phyloP scores from a whole-genome alignment of 2,329 filamentous ascomycete genomes.

The Colletotrichum coccodes region DNA sequence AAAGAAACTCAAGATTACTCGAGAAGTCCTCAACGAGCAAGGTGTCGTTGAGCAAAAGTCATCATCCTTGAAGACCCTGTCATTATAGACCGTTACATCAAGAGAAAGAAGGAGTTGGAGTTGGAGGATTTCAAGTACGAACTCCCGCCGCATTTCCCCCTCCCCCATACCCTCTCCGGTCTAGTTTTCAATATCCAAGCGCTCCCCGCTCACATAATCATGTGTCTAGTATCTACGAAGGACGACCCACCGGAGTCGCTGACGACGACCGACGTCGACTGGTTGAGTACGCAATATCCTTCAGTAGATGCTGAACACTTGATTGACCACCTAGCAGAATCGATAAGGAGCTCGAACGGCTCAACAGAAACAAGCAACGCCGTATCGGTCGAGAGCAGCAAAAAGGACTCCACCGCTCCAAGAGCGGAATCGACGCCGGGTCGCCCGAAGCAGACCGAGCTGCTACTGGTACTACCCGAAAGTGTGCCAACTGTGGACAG shows the following conservation, averaged over 20 bases:
- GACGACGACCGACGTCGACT: constrained; percentile 33
- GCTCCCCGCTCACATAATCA: constrained; percentile 32
- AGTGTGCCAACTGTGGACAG: constrained; percentile 97
- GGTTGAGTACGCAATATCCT: constrained; percentile 32
- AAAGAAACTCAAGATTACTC: constrained; percentile 78
- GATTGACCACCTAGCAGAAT: constrained; percentile 58
- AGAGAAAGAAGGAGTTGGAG: constrained; percentile 77
- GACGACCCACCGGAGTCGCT: constrained; percentile 31
- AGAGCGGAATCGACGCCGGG: constrained; percentile 49
- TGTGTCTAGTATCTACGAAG: constrained; percentile 35
- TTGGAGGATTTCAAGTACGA: constrained; percentile 59
- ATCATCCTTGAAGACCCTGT: constrained; percentile 81
- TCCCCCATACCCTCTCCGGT: constrained; percentile 19
- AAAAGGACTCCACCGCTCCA: constrained; percentile 69
- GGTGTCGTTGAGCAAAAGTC: constrained; percentile 70
- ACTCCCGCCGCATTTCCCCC: constrained; percentile 6
- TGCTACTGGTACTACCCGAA: constrained; percentile 77
- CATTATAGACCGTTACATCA: constrained; percentile 90
- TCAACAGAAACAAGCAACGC: constrained; percentile 92
- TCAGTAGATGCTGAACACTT: constrained; percentile 25
- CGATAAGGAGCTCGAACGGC: constrained; percentile 80
- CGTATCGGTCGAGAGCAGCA: constrained; percentile 90
- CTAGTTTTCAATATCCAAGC: constrained; percentile 30
- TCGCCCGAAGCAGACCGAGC: constrained; percentile 66
- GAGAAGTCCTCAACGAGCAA: constrained; percentile 60